Conservation (phyloP, 345 rosid genomes). For the Atalantia buxifolia region DNA sequence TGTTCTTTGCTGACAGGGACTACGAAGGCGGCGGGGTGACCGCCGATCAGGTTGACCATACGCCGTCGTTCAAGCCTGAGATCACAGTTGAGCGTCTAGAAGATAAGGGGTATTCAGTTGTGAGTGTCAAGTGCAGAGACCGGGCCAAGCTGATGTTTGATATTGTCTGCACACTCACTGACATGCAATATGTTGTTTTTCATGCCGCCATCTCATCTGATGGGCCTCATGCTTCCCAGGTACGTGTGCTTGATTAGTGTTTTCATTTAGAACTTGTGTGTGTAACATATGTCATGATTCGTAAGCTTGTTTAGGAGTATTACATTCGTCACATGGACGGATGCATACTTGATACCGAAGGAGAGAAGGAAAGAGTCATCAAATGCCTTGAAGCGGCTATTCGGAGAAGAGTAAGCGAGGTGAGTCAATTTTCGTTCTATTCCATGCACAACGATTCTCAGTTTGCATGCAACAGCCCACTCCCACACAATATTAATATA, state of each 20-base stretch:
- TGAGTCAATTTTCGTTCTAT: slow-evolving; percentile 16
- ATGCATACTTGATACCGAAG: slow-evolving; percentile 76
- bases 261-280: too few relatives aligned
- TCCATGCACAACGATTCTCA: too few relatives aligned
- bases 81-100: slow-evolving; percentile 63
- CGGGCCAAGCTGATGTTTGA: slow-evolving; percentile 87
- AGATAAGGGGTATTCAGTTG: slow-evolving; percentile 84
- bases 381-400: slow-evolving; percentile 94
- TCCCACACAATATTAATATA: too few relatives aligned
- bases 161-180: slow-evolving; percentile 94
- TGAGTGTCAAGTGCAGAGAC: slow-evolving; percentile 73
- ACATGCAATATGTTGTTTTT: slow-evolving; percentile 93
- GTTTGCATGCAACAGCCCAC: too few relatives aligned
- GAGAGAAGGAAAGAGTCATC: slow-evolving; percentile 79
- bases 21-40: slow-evolving; percentile 56
- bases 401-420: slow-evolving; percentile 87
- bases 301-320: slow-evolving; percentile 48
- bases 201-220: slow-evolving; percentile 76
- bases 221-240: slow-evolving; percentile 83
- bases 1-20: slow-evolving; percentile 92
- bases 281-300: too few relatives aligned
- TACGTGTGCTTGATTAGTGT: not conserved
- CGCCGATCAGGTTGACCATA: slow-evolving; percentile 32
- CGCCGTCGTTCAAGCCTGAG: slow-evolving; percentile 43
- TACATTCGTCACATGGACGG: slow-evolving; percentile 92